Evolutionary conservation across 2,329 filamentous ascomycete species (phyloP).

Genomic region (Dryadomyces quercus-mongolicae): DNA sequence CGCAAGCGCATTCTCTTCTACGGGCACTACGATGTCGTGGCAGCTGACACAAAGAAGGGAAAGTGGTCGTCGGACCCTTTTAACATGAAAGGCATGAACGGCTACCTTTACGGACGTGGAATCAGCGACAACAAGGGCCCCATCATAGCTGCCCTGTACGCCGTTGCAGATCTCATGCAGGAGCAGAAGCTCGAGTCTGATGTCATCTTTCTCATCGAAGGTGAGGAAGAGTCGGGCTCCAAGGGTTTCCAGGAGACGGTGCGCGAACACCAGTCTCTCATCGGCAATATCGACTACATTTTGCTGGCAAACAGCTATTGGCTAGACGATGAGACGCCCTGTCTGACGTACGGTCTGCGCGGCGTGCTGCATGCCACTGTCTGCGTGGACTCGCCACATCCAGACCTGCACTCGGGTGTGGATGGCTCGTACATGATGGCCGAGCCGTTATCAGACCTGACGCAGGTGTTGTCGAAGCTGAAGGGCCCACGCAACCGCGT

Average conservation of each 20-base stretch:
- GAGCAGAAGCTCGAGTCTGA: slow-evolving; percentile 77
- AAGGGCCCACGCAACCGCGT: slow-evolving; percentile 73
- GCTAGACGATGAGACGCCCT: slow-evolving; percentile 92
- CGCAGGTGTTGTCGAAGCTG: slow-evolving; percentile 67
- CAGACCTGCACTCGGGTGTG: slow-evolving; percentile 92
- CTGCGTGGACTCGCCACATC: slow-evolving; percentile 72
- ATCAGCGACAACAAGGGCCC: slow-evolving; percentile 97
- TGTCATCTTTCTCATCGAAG: slow-evolving; percentile 88
- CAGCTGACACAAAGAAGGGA: slow-evolving; percentile 68
- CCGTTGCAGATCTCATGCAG: slow-evolving; percentile 77
- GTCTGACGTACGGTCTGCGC: slow-evolving; percentile 84
- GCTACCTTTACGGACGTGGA: slow-evolving; percentile 90
- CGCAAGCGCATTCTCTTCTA: slow-evolving; percentile 91
- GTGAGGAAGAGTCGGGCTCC: slow-evolving; percentile 91
- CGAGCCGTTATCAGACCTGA: slow-evolving; percentile 85
- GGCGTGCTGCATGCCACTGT: slow-evolving; percentile 91
- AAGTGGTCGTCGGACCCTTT: slow-evolving; percentile 89
- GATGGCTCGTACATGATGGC: slow-evolving; percentile 85
- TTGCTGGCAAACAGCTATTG: slow-evolving; percentile 96
- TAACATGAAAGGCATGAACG: slow-evolving; percentile 75
- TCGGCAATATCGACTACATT: slow-evolving; percentile 89
- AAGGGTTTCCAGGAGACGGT: slow-evolving; percentile 81
- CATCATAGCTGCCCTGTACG: slow-evolving; percentile 85
- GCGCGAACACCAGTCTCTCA: slow-evolving; percentile 64
- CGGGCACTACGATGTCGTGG: slow-evolving; percentile 94